A percentile compares a stretch with the other conserved stretches of the same genome.
Evolutionary conservation across 495 filamentous ascomycete genomes (phyloP).

Genomic region (Lepidopterella palustris): DNA sequence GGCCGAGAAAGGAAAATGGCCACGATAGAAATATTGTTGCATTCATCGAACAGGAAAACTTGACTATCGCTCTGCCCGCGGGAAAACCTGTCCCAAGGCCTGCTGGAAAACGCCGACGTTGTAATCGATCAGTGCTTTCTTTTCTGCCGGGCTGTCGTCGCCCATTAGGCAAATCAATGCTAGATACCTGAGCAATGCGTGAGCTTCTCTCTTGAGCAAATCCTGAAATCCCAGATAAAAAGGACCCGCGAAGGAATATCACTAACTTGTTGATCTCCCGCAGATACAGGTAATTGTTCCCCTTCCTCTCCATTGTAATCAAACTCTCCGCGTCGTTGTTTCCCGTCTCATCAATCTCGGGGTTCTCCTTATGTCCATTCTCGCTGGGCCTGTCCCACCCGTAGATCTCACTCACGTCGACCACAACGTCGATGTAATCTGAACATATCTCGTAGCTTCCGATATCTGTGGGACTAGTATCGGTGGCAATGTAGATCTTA

Average conservation of each 20-base stretch:
- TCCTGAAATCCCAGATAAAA: not conserved
- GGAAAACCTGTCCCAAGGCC: constrained; percentile 39
- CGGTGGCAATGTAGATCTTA: constrained; percentile 97
- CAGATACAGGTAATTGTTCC: constrained; percentile 71
- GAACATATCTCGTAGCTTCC: constrained; percentile 94
- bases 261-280: constrained; percentile 83
- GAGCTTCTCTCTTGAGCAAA: not conserved
- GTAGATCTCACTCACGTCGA: constrained; percentile 92
- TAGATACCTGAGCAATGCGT: constrained; percentile 31
- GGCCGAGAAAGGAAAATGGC: too few species aligned
- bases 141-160: constrained; percentile 38
- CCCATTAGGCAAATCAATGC: constrained; percentile 43
- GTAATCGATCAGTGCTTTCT: constrained; percentile 43
- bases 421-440: constrained; percentile 95
- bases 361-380: constrained; percentile 44
- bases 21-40: too few species aligned
- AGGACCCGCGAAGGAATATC: not conserved
- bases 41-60: not conserved
- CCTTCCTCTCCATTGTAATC: constrained; percentile 64
- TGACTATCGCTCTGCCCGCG: constrained; percentile 13
- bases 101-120: constrained; percentile 41
- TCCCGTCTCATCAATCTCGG: constrained; percentile 56
- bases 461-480: constrained; percentile 86
- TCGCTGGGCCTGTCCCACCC: constrained; percentile 56
- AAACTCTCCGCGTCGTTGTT: constrained; percentile 69